These are phyloP conservation scores for Globisporangium polare DNA, from an alignment of 352 stramenopile species.

Conservation along the genomic window DNA sequence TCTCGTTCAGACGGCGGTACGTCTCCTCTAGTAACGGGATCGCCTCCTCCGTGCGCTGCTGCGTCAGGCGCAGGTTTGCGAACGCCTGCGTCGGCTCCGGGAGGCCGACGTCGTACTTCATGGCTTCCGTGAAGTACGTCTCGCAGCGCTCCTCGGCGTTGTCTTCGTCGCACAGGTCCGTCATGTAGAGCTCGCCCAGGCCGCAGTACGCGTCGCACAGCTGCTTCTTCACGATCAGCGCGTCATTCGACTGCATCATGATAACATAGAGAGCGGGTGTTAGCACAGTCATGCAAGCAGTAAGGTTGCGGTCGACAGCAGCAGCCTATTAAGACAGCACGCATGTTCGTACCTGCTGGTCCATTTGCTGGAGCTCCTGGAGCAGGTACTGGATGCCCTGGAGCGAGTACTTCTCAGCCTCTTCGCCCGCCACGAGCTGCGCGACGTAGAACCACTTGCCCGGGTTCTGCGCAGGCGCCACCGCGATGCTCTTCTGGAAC, in stretches of 20 bases:
- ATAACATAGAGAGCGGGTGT: neutral
- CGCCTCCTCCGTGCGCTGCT: constrained; percentile 90
- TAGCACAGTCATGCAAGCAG: neutral
- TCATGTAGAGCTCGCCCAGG: constrained; percentile 97
- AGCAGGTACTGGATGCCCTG: constrained; percentile 71
- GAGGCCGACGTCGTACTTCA: constrained; percentile 88
- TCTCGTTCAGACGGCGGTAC: constrained; percentile 85
- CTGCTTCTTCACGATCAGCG: constrained; percentile 82
- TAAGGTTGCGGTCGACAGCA: neutral
- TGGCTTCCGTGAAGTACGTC: constrained; percentile 82
- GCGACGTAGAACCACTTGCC: constrained; percentile 85
- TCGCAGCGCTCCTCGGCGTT: constrained; percentile 94
- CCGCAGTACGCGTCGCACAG: constrained; percentile 93
- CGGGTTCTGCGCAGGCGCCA: constrained; percentile 70
- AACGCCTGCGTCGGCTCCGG: constrained; percentile 94
- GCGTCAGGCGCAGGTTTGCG: constrained; percentile 93
- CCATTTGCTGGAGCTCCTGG: constrained; percentile 42
- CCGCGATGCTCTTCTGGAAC: constrained; percentile 65
- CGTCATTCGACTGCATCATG: constrained; percentile 33
- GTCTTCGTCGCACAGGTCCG: constrained; percentile 92
- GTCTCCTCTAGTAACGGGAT: constrained; percentile 88
- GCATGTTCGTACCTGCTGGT: constrained; percentile 18
- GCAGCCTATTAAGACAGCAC: too few relatives aligned
- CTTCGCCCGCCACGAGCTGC: constrained; percentile 71
- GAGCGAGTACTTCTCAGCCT: constrained; percentile 61